Base-by-base conservation (phyloP, 495 filamentous ascomycete species). In the Hamigera avellanea region DNA sequence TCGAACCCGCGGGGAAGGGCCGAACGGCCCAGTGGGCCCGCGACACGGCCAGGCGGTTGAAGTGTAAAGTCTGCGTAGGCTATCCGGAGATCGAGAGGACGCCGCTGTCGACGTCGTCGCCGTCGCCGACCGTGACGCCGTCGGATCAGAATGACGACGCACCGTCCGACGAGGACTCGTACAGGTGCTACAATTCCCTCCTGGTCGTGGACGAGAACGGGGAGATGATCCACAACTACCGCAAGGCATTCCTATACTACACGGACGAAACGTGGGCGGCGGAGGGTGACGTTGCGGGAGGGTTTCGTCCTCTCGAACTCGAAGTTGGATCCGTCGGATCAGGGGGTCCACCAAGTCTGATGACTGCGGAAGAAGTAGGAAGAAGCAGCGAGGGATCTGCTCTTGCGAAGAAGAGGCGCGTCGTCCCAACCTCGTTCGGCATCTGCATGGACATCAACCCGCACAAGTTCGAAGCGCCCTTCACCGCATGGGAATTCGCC, bases 211-310 rank as follows among this genome's bases (percentile, higher is more conserved):
- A 78, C 40, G 66, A 74, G 8, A 53, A 67, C 1, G 91, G 93
- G 10, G 64, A 80, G 31, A 73, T 81, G 0, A 51, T 94, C 23
- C 72, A 70, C 26, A 82, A 95, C 61, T 95, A 95, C 56, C 80
- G 91, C 45, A 98, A 98, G 54, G 67, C 66, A 15, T 88, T 88
- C 45, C 70, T 98, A 38, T 96, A 89, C 56, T 83, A 83, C 59
- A 91, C 86, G 1, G 89, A 96, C 50, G 86, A 86, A 49, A 83
- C 77, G 0, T 98, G 91, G 91, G 86, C 89, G 1, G 54, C 69
- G 2, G 88, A 95, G 59, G 84, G 85, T 8, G 51, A 58, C 14
- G 59, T 64, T 3, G 78, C 79, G 12, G 86, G 55, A 35, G 56
- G 62, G 4, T 66, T 57, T 27, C 46, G 53, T 18, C 41, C 52